phyloP scores from a whole-genome alignment of 768 basidiomycete species.

The Albatrellus ellisii region DNA sequence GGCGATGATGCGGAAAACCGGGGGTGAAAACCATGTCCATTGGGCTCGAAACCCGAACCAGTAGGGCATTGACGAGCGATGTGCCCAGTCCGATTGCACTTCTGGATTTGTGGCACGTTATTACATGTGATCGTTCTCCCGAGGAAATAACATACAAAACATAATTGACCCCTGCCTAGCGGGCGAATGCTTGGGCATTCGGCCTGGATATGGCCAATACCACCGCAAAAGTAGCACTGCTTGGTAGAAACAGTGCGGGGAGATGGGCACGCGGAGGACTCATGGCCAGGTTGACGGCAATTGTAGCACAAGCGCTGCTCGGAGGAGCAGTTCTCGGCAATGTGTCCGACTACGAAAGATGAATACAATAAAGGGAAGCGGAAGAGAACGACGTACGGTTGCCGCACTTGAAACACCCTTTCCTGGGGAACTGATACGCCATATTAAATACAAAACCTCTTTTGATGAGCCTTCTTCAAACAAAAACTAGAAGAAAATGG shows the following conservation, averaged over 20 bases:
- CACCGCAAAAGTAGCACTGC: conserved; percentile 90
- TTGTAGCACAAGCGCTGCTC: conserved; percentile 89
- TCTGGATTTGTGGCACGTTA: conserved; percentile 27
- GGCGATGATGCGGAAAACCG: conserved; percentile 68
- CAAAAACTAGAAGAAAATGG: background rate
- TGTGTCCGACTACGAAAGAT: conserved; percentile 61
- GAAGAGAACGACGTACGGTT: conserved; percentile 46
- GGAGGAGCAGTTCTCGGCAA: conserved; percentile 84
- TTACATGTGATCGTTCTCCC: conserved; percentile 2
- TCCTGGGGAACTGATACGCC: conserved; percentile 77
- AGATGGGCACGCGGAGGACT: conserved; percentile 77
- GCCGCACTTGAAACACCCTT: conserved; percentile 90
- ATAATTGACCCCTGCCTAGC: conserved; percentile 61
- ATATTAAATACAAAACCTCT: conserved; percentile 31
- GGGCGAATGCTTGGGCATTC: conserved; percentile 75
- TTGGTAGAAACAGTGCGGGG: conserved; percentile 75
- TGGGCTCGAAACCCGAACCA: conserved; percentile 15
- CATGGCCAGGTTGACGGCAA: conserved; percentile 90
- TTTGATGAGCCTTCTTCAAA: background rate
- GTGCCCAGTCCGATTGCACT: conserved; percentile 74
- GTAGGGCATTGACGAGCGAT: conserved; percentile 67
- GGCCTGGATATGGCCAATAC: conserved; percentile 82
- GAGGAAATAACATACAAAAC: conserved; percentile 47
- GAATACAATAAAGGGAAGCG: background rate
- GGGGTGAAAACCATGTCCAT: conserved; percentile 37